phyloP scores from a whole-genome alignment of 176 grass and related monocot species.

The Bolboschoenus planiculmis region DNA sequence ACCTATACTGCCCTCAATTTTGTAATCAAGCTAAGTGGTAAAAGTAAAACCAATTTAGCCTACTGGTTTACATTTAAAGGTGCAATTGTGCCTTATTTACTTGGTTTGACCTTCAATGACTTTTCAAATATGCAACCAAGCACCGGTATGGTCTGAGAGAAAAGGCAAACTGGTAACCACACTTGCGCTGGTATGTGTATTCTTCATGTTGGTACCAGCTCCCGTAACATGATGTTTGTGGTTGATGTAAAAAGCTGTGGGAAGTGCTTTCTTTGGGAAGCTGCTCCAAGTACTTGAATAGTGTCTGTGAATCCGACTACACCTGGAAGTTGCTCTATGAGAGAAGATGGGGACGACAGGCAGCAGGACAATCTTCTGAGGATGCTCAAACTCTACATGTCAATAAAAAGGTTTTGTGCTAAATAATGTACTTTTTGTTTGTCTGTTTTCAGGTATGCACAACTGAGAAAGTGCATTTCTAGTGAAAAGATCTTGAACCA shows the following conservation, averaged over 20 bases:
- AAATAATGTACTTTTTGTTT: not conserved
- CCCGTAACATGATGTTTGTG: not conserved
- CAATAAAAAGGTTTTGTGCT: not conserved
- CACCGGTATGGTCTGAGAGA: not conserved
- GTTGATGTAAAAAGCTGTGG: not conserved
- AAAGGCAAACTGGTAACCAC: not conserved
- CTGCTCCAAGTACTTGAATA: conserved; percentile 19
- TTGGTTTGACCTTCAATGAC: not conserved
- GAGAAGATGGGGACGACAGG: not conserved
- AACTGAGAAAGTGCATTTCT: not conserved
- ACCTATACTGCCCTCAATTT: not conserved
- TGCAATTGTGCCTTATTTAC: not conserved
- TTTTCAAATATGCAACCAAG: not conserved
- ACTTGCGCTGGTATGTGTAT: not conserved
- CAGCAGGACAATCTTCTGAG: not conserved
- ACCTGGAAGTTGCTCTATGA: not conserved
- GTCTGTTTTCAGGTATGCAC: not conserved
- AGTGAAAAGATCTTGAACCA: not conserved
- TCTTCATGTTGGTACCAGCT: not conserved
- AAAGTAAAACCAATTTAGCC: not conserved
- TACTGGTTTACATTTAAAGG: not conserved
- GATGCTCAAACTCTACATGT: not conserved
- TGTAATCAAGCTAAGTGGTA: not conserved
- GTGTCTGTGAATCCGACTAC: not conserved
- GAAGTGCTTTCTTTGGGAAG: not conserved